These are phyloP conservation scores for Stereum hirsutum DNA, from an alignment of 1,284 basidiomycete genomes.

Conservation along the genomic window DNA sequence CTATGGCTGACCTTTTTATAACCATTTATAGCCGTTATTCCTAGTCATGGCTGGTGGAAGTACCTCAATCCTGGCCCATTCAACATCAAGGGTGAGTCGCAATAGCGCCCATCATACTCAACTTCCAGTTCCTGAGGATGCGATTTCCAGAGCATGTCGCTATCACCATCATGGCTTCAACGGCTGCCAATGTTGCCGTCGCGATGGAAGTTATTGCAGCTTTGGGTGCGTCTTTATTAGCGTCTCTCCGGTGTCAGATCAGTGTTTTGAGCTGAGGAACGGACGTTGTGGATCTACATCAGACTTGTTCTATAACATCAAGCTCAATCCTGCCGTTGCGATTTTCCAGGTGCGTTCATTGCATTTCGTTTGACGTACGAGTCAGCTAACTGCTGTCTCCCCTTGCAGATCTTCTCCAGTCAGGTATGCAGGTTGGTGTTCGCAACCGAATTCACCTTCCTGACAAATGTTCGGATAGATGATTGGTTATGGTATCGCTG, in stretches of 20 bases:
- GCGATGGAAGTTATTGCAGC: conserved; percentile 62
- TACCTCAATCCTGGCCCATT: conserved; percentile 55
- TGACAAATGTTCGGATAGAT: too few species aligned
- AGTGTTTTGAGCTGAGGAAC: too few species aligned
- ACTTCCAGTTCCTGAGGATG: conserved; percentile 20
- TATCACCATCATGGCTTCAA: conserved; percentile 60
- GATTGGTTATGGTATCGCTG: conserved; percentile 53
- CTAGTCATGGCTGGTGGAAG: conserved; percentile 34
- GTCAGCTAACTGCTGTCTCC: too few species aligned
- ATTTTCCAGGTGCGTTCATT: too few species aligned
- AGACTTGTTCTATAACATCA: conserved; percentile 51
- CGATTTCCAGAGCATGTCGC: conserved; percentile 40
- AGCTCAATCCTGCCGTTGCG: conserved; percentile 39
- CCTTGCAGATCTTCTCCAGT: conserved; percentile 49
- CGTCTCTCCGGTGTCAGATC: too few species aligned
- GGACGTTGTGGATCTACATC: too few species aligned
- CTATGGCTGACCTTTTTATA: conserved; percentile 17
- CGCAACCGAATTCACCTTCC: too few species aligned
- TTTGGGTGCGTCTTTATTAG: conserved; percentile 38
- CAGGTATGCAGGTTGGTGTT: too few species aligned
- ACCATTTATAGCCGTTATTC: conserved; percentile 33
- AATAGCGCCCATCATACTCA: conserved; percentile 15
- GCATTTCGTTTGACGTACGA: too few species aligned
- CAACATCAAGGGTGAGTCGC: conserved; percentile 34
- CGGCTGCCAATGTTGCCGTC: conserved; percentile 54